A percentile compares a stretch with the other conserved stretches of the same genome.
These are phyloP conservation scores for Nigrospora oryzae DNA, from an alignment of 2,329 filamentous ascomycete species.

Conservation along the genomic window DNA sequence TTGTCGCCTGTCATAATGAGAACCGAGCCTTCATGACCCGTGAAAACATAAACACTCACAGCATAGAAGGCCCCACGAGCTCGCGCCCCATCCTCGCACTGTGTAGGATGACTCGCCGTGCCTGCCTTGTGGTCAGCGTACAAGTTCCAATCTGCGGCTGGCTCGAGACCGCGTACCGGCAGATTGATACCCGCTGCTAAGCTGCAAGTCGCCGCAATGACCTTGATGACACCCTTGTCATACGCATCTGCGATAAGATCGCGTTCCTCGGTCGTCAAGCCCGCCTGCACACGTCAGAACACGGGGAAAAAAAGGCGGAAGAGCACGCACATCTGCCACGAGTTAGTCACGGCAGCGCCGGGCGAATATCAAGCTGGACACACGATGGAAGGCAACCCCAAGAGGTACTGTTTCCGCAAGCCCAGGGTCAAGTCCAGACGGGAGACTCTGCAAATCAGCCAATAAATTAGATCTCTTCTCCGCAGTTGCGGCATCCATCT, in stretches of 20 bases:
- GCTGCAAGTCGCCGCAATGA: conserved; percentile 70
- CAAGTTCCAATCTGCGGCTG: background rate
- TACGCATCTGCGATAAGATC: conserved; percentile 65
- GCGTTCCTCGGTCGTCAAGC: conserved; percentile 66
- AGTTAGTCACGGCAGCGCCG: background rate
- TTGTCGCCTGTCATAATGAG: conserved; percentile 38
- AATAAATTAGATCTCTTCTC: conserved; percentile 57
- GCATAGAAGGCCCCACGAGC: conserved; percentile 68
- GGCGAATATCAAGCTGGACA: conserved; percentile 16
- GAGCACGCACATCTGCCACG: conserved; percentile 26
- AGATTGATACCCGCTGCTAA: conserved; percentile 79
- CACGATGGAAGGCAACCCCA: conserved; percentile 69
- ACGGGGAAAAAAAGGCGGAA: background rate
- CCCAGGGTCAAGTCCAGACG: conserved; percentile 55
- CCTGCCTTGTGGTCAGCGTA: conserved; percentile 17
- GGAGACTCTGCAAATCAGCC: conserved; percentile 56
- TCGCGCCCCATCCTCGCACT: conserved; percentile 70
- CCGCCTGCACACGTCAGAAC: conserved; percentile 36
- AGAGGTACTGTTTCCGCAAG: conserved; percentile 55
- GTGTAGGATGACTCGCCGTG: conserved; percentile 66
- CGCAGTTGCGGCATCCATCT: conserved; percentile 36
- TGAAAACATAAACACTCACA: conserved; percentile 19
- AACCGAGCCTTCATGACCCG: too few species aligned
- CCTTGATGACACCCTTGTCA: conserved; percentile 57
- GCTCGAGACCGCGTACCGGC: conserved; percentile 16